Base-by-base conservation (phyloP, 306 rosid species). In the Corylus heterophylla region DNA sequence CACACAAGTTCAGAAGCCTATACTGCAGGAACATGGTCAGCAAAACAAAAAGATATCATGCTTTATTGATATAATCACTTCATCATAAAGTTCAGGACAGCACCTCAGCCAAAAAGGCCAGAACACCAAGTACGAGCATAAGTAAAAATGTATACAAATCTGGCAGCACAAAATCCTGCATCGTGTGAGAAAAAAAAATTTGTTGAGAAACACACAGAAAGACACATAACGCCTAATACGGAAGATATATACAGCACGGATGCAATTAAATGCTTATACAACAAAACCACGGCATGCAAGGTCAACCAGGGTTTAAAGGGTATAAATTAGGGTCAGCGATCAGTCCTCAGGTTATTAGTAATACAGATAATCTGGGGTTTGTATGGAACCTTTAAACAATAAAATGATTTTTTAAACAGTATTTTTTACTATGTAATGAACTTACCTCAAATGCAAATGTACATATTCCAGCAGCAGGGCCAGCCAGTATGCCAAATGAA, bases 61-160 rank as follows among this genome's bases (percentile, higher is more conserved):
- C 39, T 61, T 54, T 7, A 56, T n/a, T 56, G 66, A 16, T 51
- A 42, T 55, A 48, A 35, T 66, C 52, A 10, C 49, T 69, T 58
- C 67, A 27, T n/a, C 50, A 67, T 42, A 62, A 75, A 72, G 79
- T 75, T 76, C 74, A 76, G 74, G 71, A 51, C 77, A 59, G 51
- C 74, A 93, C 98, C 97, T 93, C 98, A 2, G 96, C 98, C 56
- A 88, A 87, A 86, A 91, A 89, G 78, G 94, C 92, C 56, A 93
- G 78, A 74, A 87, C 54, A 61, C 96, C 87, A 18, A 87, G 89
- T 61, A 87, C 78, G 73, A 91, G 80, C 94, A 89, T 86, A 69
- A 88, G 78, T 51, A 84, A 49, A 78, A 84, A 72, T 37, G 94
- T 85, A 80, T 74, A 79, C 13, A 89, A 20, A 78, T 81, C 66